Base-by-base conservation (phyloP, 805 yeast species). In the Yarrowia deformans region DNA sequence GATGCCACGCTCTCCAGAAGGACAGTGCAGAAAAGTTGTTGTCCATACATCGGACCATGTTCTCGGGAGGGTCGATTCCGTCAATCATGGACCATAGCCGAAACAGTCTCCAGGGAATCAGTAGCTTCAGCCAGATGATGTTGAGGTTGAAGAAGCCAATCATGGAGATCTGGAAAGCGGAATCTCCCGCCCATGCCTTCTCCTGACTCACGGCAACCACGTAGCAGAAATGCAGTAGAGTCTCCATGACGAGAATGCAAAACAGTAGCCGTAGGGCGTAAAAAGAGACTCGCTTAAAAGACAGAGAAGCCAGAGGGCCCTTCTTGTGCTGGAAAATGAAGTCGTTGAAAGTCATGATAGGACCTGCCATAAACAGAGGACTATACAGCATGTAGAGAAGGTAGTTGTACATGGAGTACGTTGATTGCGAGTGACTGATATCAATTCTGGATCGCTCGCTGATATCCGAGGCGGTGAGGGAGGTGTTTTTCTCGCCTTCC, bases 1-100 rank as follows among this genome's bases (percentile, higher is more conserved):
- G 85, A 79, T 95, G 99, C 99, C 99, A 95, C 3, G 97, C 97
- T 76, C 98, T 85, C 99, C 99, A 95, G 77, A 95, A 95, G n/a
- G 95, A 92, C 71, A 91, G 78, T 0, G 97, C 95, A 42, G 97
- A 90, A 78, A 88, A 95, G 79, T 95, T 95, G 79, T 95, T 92
- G 77, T 92, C 90, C 87, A 95, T 91, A 77, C 98, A 93, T 70
- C 99, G 83, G 69, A 95, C 88, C 98, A 95, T 95, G 75, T 95
- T 95, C 77, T 95, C 99, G 1, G 99, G 98, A 0, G 98, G 91
- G 75, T 95, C 98, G 67, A 94, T 91, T 0, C 90, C 91, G 78
- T 95, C 99, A n/a, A 91, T 73, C 69, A 95, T 80, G 8, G 95
- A 85, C 99, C 99, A 95, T 72, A 94, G 82, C 71, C 99, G 82